Evolutionary conservation across 805 yeast species (phyloP).

Genomic region (Scheffersomyces ergatensis): DNA sequence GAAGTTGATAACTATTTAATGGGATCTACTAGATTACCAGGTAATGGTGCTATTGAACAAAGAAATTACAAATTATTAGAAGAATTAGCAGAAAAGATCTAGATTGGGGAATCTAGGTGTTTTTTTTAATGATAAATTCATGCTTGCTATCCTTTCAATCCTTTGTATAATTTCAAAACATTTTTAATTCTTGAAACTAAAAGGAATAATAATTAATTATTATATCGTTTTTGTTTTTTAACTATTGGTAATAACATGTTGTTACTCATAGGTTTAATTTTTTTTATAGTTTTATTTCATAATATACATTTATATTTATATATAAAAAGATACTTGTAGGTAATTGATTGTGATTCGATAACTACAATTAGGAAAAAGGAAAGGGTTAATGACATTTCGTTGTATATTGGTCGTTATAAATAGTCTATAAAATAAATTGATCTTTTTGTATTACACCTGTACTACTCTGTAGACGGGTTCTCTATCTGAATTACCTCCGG

Average conservation of each 20-base stretch:
- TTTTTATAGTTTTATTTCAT: too few relatives aligned
- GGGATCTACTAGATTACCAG: constrained; percentile 83
- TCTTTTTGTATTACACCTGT: neutral
- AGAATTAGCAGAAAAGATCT: constrained; percentile 67
- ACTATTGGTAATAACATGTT: too few relatives aligned
- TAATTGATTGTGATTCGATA: too few relatives aligned
- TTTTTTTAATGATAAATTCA: neutral
- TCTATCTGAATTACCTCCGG: neutral
- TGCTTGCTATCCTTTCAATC: neutral
- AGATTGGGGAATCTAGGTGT: constrained; percentile 2
- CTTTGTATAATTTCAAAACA: too few relatives aligned
- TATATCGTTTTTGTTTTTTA: too few relatives aligned
- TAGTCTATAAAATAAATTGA: too few relatives aligned
- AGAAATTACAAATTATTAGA: constrained; percentile 76
- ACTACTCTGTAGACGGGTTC: constrained; percentile 1
- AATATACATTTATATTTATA: too few relatives aligned
- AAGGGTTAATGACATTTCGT: too few relatives aligned
- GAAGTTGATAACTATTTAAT: constrained; percentile 80
- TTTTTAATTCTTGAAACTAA: neutral
- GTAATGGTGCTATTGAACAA: constrained; percentile 88
- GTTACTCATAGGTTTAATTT: too few relatives aligned
- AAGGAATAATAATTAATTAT: neutral
- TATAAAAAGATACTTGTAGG: too few relatives aligned
- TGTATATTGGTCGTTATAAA: too few relatives aligned
- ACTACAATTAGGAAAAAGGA: too few relatives aligned